Base-by-base conservation (phyloP, 768 basidiomycete genomes). In the Naematelia aurantialba region DNA sequence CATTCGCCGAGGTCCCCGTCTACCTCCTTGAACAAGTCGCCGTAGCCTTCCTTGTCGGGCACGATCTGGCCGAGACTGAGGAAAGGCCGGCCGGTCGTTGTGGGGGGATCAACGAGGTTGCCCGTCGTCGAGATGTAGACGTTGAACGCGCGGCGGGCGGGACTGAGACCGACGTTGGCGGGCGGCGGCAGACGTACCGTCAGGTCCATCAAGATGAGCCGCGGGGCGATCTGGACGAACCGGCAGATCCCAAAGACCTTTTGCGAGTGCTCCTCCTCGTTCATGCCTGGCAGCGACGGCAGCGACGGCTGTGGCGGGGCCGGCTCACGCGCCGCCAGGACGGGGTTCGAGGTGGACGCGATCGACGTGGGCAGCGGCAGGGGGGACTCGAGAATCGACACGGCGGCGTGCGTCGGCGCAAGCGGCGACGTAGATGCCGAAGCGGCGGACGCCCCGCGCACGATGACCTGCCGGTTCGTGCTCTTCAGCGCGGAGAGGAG, bases 171-270 rank as follows among this genome's bases (percentile, higher is more conserved):
- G 21, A 73, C 60, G 29, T 45, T 49, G 5, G 69, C 47, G 14
- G 67, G 63, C 26, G 75, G 70, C 5, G 76, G 76, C 25, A 77
- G 58, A 17, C 72, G 57, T 22, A 77, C 68, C 0, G 74, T 77
- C n/a, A 77, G 56, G 54, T 77, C 76, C 66, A 77, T 67, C 10
- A 77, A 61, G 22, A 70, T 59, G 4, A 66, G 62, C 25, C 65
- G 60, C 2, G 76, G 74, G 0, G 69, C 69, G 25, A 77, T 74
- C 42, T 77, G 76, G 5, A 77, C 72, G 46, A 77, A 68, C 17
- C 76, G 68, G 44, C 70, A 72, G 27, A 77, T 75, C 13, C 76
- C 76, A 60, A 74, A 73, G 11, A 77, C 76, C 59, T 77, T 74
- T 58, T 77, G 76, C 12, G 71, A 59, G 56, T 63, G 63, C 45